A percentile compares a stretch with the other conserved stretches of the same genome.
These are phyloP conservation scores for Bacterosira constricta DNA, from an alignment of 108 stramenopile species.

Conservation along the genomic window DNA sequence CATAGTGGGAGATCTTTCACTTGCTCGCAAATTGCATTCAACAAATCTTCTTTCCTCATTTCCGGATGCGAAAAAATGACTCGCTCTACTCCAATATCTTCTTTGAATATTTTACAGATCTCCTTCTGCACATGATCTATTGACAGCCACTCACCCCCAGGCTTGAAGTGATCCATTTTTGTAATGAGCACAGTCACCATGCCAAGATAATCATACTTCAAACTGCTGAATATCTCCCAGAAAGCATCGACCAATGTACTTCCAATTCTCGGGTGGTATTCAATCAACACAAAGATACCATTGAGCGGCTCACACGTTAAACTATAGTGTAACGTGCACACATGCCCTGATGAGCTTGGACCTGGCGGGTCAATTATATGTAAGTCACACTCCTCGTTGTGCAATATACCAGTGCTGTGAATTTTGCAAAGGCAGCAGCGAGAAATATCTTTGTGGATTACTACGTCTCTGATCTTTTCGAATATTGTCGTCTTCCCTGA, in stretches of 20 bases:
- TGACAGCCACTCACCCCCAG: conserved; percentile 3
- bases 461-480: neutral
- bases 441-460: neutral
- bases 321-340: neutral
- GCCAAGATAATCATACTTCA: conserved; percentile 19
- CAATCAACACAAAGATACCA: conserved; percentile 7
- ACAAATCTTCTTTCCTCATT: neutral
- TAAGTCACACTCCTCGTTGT: neutral
- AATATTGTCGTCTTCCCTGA: neutral
- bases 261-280: conserved; percentile 15
- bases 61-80: conserved; percentile 1
- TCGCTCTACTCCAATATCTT: conserved; percentile 9
- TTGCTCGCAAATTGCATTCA: neutral
- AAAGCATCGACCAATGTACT: conserved; percentile 17
- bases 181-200: conserved; percentile 20
- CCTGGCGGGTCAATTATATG: conserved; percentile 11
- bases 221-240: conserved; percentile 8
- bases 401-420: neutral
- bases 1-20: conserved; percentile 4
- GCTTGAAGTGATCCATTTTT: conserved; percentile 23
- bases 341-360: too few relatives aligned
- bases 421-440: neutral
- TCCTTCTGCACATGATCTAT: neutral
- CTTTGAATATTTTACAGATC: conserved; percentile 18
- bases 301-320: conserved; percentile 1